Evolutionary conservation across 768 basidiomycete genomes (phyloP).

Genomic region (Russula ochroleuca): DNA sequence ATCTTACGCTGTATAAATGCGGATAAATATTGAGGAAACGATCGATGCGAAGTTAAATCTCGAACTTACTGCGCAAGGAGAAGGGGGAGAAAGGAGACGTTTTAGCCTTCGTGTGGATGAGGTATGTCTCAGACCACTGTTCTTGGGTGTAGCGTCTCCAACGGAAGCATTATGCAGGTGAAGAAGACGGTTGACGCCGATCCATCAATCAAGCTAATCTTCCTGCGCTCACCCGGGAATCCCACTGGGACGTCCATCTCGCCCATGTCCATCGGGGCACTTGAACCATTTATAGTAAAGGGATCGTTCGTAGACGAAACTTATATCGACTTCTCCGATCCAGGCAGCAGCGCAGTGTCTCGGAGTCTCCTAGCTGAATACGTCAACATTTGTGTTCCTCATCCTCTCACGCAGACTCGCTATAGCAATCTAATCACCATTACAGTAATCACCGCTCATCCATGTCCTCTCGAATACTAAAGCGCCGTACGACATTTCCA

Average conservation of each 20-base stretch:
- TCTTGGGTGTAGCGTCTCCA: background rate
- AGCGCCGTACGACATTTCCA: slow-evolving; percentile 95
- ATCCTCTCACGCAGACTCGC: slow-evolving; percentile 59
- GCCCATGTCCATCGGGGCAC: slow-evolving; percentile 55
- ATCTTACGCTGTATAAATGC: no score
- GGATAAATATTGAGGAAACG: no score
- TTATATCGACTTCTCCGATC: slow-evolving; percentile 87
- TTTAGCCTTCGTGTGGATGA: slow-evolving; percentile 75
- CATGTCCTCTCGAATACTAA: slow-evolving; percentile 93
- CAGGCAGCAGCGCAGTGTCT: slow-evolving; percentile 58
- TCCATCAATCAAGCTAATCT: slow-evolving; percentile 81
- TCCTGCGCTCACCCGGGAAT: slow-evolving; percentile 96
- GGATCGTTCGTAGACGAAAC: slow-evolving; percentile 97
- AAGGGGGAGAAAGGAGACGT: slow-evolving; percentile 64
- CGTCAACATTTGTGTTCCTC: slow-evolving; percentile 65
- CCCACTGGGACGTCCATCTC: slow-evolving; percentile 88
- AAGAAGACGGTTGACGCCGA: slow-evolving; percentile 64
- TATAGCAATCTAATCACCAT: slow-evolving; percentile 79
- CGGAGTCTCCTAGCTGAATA: slow-evolving; percentile 76
- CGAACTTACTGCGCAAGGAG: slow-evolving; percentile 56
- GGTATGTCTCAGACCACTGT: slow-evolving; percentile 43
- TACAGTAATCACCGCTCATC: slow-evolving; percentile 85
- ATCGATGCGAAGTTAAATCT: no score
- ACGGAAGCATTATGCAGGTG: slow-evolving; percentile 44
- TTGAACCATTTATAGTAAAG: slow-evolving; percentile 81